A percentile compares a stretch with the other conserved stretches of the same genome.
phyloP scores from a whole-genome alignment of 2,329 filamentous ascomycete species.

The Cercospora canescens region DNA sequence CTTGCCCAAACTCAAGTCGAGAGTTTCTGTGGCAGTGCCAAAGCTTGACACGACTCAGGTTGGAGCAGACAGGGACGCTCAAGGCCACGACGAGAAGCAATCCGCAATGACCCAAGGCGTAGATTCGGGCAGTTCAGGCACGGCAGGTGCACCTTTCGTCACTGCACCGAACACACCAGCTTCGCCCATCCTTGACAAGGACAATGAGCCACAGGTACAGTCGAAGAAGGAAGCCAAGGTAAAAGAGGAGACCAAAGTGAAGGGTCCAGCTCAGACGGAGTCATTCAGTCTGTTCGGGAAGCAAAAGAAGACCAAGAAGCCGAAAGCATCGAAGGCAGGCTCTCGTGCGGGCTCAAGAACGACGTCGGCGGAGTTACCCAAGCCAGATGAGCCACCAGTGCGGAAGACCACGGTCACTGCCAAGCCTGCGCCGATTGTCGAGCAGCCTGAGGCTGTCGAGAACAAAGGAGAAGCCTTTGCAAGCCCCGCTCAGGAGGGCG shows the following conservation, averaged over 20 bases:
- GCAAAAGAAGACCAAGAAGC: constrained; percentile 20
- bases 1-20: constrained; percentile 13
- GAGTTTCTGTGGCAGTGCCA: constrained; percentile 10
- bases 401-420: constrained; percentile 42
- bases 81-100: not conserved
- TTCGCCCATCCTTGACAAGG: not conserved
- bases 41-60: constrained; percentile 4
- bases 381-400: constrained; percentile 1
- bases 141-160: constrained; percentile 20
- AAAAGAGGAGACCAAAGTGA: constrained; percentile 28
- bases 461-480: not conserved
- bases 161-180: constrained; percentile 30
- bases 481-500: not conserved
- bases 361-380: not conserved
- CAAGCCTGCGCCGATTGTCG: not conserved
- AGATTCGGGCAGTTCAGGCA: constrained; percentile 19
- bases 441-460: not conserved
- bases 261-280: constrained; percentile 39
- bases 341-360: not conserved
- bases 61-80: not conserved
- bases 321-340: constrained; percentile 6
- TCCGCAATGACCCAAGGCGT: constrained; percentile 11
- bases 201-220: not conserved
- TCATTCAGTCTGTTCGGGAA: constrained; percentile 35
- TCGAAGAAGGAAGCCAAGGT: constrained; percentile 1